Evolutionary conservation across 805 yeast genomes (phyloP).

Genomic region (Nakazawaea siamensis): DNA sequence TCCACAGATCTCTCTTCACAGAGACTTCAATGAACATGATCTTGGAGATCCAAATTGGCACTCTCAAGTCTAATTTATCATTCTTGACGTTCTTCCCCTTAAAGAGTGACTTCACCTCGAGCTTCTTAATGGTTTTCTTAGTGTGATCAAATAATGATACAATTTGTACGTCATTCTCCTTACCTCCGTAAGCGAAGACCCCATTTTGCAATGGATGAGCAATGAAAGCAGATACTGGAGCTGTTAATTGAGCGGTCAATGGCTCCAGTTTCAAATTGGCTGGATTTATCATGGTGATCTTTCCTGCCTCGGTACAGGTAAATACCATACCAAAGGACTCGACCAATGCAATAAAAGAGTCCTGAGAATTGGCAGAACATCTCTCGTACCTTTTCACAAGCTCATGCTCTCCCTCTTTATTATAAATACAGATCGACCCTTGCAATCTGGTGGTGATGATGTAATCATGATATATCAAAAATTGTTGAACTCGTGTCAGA

Average conservation of each 20-base stretch:
- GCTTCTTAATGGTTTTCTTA: conserved; percentile 14
- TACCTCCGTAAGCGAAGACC: conserved; percentile 77
- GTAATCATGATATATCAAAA: conserved; percentile 24
- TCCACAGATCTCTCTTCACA: conserved; percentile 26
- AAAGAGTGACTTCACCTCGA: conserved; percentile 35
- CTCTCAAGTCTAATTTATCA: conserved; percentile 68
- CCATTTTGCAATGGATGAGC: conserved; percentile 39
- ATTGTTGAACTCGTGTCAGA: conserved; percentile 26
- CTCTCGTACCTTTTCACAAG: conserved; percentile 12
- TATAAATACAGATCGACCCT: conserved; percentile 34
- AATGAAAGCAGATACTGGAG: conserved; percentile 40
- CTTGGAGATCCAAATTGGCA: conserved; percentile 71
- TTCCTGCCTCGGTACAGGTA: conserved; percentile 26
- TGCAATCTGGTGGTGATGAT: conserved; percentile 34
- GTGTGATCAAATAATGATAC: conserved; percentile 26
- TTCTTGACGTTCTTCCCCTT: conserved; percentile 79
- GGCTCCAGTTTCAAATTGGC: conserved; percentile 10
- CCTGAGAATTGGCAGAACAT: conserved; percentile 16
- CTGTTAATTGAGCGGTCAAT: conserved; percentile 26
- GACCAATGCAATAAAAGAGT: conserved; percentile 30
- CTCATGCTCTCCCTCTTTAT: conserved; percentile 16
- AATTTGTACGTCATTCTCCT: conserved; percentile 64
- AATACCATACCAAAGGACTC: conserved; percentile 19
- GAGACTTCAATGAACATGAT: conserved; percentile 36
- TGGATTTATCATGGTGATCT: conserved; percentile 19